Evolutionary conservation across 2,329 filamentous ascomycete species (phyloP).

Genomic region (Colletotrichum echinochloae): DNA sequence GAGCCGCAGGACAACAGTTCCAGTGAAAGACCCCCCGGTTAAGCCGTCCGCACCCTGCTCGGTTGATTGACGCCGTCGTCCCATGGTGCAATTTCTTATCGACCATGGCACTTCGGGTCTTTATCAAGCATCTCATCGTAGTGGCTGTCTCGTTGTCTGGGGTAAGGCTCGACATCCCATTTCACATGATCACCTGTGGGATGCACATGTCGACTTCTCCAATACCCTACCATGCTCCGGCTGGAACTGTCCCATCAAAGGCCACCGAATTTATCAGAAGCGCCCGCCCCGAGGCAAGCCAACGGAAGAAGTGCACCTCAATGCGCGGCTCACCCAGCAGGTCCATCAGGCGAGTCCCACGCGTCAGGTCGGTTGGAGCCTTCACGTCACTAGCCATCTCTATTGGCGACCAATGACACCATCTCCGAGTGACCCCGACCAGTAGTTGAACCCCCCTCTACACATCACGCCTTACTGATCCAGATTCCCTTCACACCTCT

Average conservation of each 20-base stretch:
- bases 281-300: not conserved
- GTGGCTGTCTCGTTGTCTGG: constrained; percentile 1
- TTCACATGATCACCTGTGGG: not conserved
- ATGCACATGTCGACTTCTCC: not conserved
- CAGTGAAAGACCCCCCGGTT: constrained; percentile 17
- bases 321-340: constrained; percentile 1
- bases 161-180: not conserved
- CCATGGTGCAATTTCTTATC: constrained; percentile 10
- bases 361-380: constrained; percentile 9
- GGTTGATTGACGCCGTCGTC: not conserved
- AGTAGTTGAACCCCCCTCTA: not conserved
- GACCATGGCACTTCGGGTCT: not conserved
- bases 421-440: not conserved
- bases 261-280: not conserved
- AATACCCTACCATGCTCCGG: not conserved
- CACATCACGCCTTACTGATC: not conserved
- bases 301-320: not conserved
- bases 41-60: constrained; percentile 15
- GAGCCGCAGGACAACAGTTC: constrained; percentile 4
- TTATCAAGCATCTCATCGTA: not conserved
- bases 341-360: constrained; percentile 1
- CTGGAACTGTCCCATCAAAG: constrained; percentile 1
- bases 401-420: not conserved
- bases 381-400: constrained; percentile 26
- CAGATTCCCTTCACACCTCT: not conserved